Evolutionary conservation across 1,139 yeast species (phyloP), one percentile per base, ranked within the genome.

Genomic region (Pichia sp.): DNA sequence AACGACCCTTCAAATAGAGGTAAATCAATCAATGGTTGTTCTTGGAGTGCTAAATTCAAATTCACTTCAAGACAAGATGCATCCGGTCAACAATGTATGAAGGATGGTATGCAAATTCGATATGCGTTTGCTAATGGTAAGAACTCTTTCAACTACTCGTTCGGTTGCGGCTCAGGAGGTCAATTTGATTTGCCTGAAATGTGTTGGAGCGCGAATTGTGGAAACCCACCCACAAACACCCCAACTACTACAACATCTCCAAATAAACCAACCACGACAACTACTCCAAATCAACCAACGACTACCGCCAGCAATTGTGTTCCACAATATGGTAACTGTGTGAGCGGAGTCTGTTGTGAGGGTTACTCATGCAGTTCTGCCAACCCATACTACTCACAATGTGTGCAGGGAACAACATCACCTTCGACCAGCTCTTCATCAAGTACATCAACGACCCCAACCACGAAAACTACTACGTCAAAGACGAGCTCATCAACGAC

Each of bases 111-210:
- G 57, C 68, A 66, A 55, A 63, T 70, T 55, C 71, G 69, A 53
- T 69, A 61, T 53, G 72, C 69, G 49, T 67, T 69, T 26, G 45
- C 63, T 8, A n/a, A 23, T 44, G 6, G 44, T 4, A 16, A 47
- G 16, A 23, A 23, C 26, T 55, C 62, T 7, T 57, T 59, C 42
- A 70, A 67, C 51, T 64, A 70, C 53, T 55, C 53, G 13, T 60
- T 67, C 23, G 68, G 67, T n/a, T 69, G 72, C 58, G 58, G 58
- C 16, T 46, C 51, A 51, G 50, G 56, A 42, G 69, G 67, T 43
- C 68, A 67, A 47, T 59, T 62, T 43, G 64, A 63, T 31, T 57
- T 64, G 30, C 61, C 68, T 1, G 7, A 36, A 58, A 58, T 56
- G 62, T 66, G 66, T 56, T 69, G 71, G 71, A 45, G 51, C 46